Evolutionary conservation across 768 basidiomycete species (phyloP).

Genomic region (Neoboletus magnificus): DNA sequence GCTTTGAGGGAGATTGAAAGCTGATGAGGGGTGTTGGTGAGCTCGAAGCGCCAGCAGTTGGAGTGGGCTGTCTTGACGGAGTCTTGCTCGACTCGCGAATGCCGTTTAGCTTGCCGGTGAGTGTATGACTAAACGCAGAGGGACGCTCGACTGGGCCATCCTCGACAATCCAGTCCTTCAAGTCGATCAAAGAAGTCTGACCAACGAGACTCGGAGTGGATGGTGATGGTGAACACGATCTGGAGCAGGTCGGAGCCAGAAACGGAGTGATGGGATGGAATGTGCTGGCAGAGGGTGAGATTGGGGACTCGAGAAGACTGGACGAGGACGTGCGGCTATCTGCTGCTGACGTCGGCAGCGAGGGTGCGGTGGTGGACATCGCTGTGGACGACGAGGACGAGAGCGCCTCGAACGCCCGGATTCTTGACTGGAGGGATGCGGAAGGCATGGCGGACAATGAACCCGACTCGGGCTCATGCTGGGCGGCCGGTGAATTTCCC

Average conservation of each 20-base stretch:
- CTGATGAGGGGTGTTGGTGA: constrained; percentile 48
- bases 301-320: constrained; percentile 47
- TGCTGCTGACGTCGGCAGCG: constrained; percentile 5
- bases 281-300: constrained; percentile 44
- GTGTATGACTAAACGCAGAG: constrained; percentile 10
- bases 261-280: constrained; percentile 43
- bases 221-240: constrained; percentile 45
- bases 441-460: constrained; percentile 37
- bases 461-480: no score
- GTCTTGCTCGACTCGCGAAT: constrained; percentile 24
- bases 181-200: constrained; percentile 64
- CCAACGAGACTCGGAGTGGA: constrained; percentile 38
- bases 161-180: constrained; percentile 72
- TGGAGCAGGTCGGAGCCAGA: constrained; percentile 24
- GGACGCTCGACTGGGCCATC: constrained; percentile 43
- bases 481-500: no score
- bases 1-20: constrained; percentile 49
- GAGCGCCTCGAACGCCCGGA: constrained; percentile 63
- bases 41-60: constrained; percentile 2
- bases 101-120: constrained; percentile 13
- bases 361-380: constrained; percentile 6
- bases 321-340: constrained; percentile 4
- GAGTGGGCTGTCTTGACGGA: constrained; percentile 11
- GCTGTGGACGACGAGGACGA: constrained; percentile 29
- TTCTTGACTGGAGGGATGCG: constrained; percentile 52